phyloP scores from a whole-genome alignment of 2,329 filamentous ascomycete genomes.

The Aspergillus pseudonomiae region DNA sequence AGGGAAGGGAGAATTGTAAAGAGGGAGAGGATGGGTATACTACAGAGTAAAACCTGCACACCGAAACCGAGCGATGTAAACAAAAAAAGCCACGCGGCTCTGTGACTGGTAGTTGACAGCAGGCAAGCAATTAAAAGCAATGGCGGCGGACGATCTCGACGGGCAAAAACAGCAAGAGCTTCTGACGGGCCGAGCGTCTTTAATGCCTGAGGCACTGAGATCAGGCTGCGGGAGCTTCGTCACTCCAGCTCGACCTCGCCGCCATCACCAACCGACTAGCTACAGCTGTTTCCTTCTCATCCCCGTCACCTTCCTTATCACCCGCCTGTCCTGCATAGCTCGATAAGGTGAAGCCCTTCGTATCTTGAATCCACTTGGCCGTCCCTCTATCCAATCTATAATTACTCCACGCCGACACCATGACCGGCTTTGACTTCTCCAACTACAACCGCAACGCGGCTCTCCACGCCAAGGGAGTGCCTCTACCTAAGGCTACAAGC shows the following conservation, averaged over 20 bases:
- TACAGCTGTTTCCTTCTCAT: conserved; percentile 2
- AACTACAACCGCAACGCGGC: conserved; percentile 99
- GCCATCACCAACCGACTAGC: conserved; percentile 4
- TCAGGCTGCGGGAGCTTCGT: conserved; percentile 48
- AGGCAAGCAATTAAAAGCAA: conserved; percentile 4
- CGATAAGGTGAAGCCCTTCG: background rate
- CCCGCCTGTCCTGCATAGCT: background rate
- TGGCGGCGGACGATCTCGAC: background rate
- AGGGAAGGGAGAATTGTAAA: conserved; percentile 23
- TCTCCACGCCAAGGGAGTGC: conserved; percentile 89
- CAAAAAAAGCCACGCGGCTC: background rate
- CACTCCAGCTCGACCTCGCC: conserved; percentile 38
- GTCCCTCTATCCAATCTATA: conserved; percentile 24
- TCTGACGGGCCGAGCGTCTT: conserved; percentile 15
- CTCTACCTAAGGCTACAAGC: conserved; percentile 94
- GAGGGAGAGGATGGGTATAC: conserved; percentile 10
- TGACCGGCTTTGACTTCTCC: conserved; percentile 99
- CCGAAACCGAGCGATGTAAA: background rate
- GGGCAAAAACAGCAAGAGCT: conserved; percentile 27
- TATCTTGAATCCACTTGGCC: background rate
- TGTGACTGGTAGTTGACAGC: background rate
- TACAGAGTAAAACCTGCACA: conserved; percentile 6
- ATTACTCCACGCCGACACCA: conserved; percentile 52
- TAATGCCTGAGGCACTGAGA: conserved; percentile 27
- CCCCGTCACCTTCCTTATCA: background rate